These are phyloP conservation scores for Penicillium egyptiacum DNA, from an alignment of 495 filamentous ascomycete species.

Conservation along the genomic window DNA sequence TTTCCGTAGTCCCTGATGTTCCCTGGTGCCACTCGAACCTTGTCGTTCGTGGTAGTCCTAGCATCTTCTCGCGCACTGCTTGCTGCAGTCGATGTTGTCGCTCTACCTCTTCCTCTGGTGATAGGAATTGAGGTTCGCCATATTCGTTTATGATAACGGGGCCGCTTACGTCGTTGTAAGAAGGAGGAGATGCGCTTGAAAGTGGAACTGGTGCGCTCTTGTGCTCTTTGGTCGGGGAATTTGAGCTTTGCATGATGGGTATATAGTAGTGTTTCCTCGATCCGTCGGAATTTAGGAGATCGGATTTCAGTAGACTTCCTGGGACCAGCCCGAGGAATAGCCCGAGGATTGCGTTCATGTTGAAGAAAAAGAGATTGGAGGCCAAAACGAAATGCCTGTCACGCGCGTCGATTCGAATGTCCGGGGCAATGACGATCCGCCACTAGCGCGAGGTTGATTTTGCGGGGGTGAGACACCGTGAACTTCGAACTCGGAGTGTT, in stretches of 20 bases:
- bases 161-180: slow-evolving; percentile 35
- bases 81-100: slow-evolving; percentile 19
- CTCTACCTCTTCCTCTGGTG: slow-evolving; percentile 30
- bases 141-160: slow-evolving; percentile 31
- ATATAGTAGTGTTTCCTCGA: not conserved
- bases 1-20: not conserved
- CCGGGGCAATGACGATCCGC: not conserved
- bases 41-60: slow-evolving; percentile 27
- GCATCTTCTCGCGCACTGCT: slow-evolving; percentile 34
- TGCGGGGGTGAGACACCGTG: not conserved
- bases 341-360: not conserved
- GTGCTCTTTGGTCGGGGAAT: not conserved
- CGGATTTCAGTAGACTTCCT: not conserved
- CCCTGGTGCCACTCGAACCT: slow-evolving; percentile 27
- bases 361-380: not conserved
- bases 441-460: not conserved
- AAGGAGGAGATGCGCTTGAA: slow-evolving; percentile 17
- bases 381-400: not conserved
- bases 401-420: not conserved
- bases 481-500: not conserved
- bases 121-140: slow-evolving; percentile 30
- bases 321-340: not conserved
- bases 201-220: slow-evolving; percentile 2
- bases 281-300: not conserved
- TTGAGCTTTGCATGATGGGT: slow-evolving; percentile 1